Evolutionary conservation across 2,329 filamentous ascomycete genomes (phyloP), one percentile per base, ranked within the genome.

Genomic region (Alternaria tenuissima): DNA sequence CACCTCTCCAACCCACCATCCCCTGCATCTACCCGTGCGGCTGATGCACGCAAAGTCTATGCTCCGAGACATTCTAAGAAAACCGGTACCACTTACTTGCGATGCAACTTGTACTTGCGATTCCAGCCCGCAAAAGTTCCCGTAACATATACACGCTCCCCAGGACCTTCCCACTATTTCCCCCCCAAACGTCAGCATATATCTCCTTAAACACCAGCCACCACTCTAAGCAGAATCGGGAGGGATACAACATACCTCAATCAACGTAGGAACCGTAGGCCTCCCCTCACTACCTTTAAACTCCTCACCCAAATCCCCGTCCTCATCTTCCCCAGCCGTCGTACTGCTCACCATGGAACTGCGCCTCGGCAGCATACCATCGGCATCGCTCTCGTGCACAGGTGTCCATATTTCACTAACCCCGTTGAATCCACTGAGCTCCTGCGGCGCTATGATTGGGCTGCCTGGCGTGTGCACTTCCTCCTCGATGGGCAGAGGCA

Each of bases 121-220:
- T 96, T 93, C 95, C 95, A 99, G 28, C 94, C 92, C 71, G 96
- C 96, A 76, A 98, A 97, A 20, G 95, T 98, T 66, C 94, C 94
- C 0, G 95, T 99, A 46, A 99, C 93, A 78, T 97, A 99, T 65
- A 98, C 88, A 79, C 94, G 96, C 59, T 96, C 91, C 59, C 92
- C 94, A 53, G 88, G 88, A 8, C 88, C 86, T 66, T 86, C 87
- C 95, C 95, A 99, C 79, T 36, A 36, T 4, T 24, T 7, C 7
- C 2, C 24, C 24, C 12, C 12, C 32, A 34, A 5, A 30, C 9
- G 28, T 30, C 28, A 30, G 28, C 11, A 11, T 30, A 30, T 5
- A 30, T 12, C 3, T 11, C 28, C 0, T 26, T 26, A 7, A 26
- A 26, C 28, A 30, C 28, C 24, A 26, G 1, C 22, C 5, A 24